Percentiles rank a stretch among this genome's conserved stretches.
phyloP scores from a whole-genome alignment of 257 asterid genomes.

The Solanum phureja region DNA sequence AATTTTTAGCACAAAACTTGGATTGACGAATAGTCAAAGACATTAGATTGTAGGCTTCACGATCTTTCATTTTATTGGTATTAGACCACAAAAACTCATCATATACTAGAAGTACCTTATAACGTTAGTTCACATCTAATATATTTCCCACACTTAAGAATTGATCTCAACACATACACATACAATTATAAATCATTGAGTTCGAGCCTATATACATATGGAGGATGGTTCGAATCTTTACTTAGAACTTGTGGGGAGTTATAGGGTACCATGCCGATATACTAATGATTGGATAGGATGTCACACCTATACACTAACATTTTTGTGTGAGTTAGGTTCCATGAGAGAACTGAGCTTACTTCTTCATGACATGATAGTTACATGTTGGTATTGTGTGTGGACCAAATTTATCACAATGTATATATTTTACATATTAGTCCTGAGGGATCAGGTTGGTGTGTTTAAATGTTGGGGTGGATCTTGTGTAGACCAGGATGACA shows the following conservation, averaged over 20 bases:
- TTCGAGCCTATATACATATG: too few species aligned
- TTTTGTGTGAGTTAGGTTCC: background rate
- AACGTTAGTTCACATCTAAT: too few species aligned
- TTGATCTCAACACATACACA: too few species aligned
- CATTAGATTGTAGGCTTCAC: too few species aligned
- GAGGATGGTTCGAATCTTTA: too few species aligned
- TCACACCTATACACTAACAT: background rate
- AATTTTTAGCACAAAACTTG: too few species aligned
- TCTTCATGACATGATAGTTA: background rate
- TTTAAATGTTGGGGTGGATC: background rate
- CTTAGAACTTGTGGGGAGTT: background rate
- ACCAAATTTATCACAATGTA: background rate
- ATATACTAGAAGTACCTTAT: too few species aligned
- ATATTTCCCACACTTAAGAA: too few species aligned
- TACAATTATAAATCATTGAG: too few species aligned
- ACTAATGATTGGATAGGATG: background rate
- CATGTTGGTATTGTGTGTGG: background rate
- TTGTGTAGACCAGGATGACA: background rate
- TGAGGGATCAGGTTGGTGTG: background rate
- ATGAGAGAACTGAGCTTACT: background rate
- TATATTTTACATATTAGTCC: background rate
- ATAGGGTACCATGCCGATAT: background rate
- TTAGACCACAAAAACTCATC: too few species aligned
- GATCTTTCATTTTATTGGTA: too few species aligned
- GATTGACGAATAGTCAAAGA: too few species aligned